phyloP scores from a whole-genome alignment of 257 asterid species.

The Rhazya stricta region DNA sequence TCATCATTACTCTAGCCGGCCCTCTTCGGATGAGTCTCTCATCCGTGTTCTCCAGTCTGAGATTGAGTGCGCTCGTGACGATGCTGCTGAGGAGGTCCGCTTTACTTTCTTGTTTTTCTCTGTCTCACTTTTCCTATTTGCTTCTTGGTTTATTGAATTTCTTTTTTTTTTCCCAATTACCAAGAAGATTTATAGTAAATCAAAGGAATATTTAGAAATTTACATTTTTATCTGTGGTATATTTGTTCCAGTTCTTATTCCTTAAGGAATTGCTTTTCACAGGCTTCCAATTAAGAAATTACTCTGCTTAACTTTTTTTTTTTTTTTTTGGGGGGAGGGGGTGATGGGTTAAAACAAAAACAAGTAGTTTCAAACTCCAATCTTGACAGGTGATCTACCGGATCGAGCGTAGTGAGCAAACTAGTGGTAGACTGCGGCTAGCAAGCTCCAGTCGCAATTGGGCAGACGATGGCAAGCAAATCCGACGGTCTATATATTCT shows the following conservation, averaged over 20 bases:
- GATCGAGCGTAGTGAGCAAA: too few relatives aligned
- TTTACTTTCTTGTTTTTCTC: neutral
- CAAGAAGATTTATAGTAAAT: neutral
- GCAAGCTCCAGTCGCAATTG: too few relatives aligned
- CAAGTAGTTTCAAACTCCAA: too few relatives aligned
- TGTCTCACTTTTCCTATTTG: neutral
- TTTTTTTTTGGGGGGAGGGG: neutral
- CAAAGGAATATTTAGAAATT: neutral
- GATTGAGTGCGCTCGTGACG: constrained; percentile 48
- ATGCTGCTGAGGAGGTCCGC: constrained; percentile 15
- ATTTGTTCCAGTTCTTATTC: too few relatives aligned
- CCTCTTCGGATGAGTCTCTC: constrained; percentile 51
- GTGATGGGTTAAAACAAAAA: too few relatives aligned
- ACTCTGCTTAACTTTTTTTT: neutral
- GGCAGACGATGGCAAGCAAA: too few relatives aligned
- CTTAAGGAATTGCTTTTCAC: neutral
- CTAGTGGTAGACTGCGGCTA: too few relatives aligned
- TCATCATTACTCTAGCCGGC: constrained; percentile 35
- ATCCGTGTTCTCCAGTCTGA: constrained; percentile 47
- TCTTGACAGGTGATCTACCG: too few relatives aligned
- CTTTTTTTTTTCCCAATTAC: neutral
- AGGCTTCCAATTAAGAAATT: neutral
- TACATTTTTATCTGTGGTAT: neutral
- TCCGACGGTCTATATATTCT: too few relatives aligned
- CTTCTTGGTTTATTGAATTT: neutral